Conservation (phyloP, 2,329 filamentous ascomycete genomes). For the Colletotrichum tofieldiae region DNA sequence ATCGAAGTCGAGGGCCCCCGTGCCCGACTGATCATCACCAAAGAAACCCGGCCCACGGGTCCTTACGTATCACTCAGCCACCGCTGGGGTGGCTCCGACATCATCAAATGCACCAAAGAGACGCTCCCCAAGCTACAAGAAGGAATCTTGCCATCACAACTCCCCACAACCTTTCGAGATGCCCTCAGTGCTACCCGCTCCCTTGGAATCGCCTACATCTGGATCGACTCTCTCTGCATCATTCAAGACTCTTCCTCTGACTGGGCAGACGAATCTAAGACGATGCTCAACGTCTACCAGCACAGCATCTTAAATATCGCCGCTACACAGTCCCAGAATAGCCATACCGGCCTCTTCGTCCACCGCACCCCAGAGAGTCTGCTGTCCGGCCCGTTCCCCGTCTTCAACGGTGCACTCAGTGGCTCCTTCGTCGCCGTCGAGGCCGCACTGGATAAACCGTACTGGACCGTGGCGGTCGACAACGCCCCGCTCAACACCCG, state of each 20-base stretch:
- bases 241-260: neutral
- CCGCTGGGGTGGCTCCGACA: neutral
- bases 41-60: neutral
- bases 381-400: neutral
- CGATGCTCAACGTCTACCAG: constrained; percentile 3
- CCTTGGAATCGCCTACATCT: constrained; percentile 21
- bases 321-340: neutral
- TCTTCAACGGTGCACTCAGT: neutral
- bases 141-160: neutral
- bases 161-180: constrained; percentile 24
- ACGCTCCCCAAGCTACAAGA: neutral
- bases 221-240: constrained; percentile 32
- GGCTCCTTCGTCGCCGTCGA: constrained; percentile 1
- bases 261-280: neutral
- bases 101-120: neutral
- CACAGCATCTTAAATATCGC: neutral
- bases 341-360: neutral
- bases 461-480: neutral
- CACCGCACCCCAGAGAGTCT: neutral
- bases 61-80: neutral
- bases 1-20: neutral
- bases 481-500: constrained; percentile 39
- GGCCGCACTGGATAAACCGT: neutral
- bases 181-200: constrained; percentile 4
- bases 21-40: neutral